Conservation (phyloP, 1,284 basidiomycete species). For the Ceratobasidium sp. region DNA sequence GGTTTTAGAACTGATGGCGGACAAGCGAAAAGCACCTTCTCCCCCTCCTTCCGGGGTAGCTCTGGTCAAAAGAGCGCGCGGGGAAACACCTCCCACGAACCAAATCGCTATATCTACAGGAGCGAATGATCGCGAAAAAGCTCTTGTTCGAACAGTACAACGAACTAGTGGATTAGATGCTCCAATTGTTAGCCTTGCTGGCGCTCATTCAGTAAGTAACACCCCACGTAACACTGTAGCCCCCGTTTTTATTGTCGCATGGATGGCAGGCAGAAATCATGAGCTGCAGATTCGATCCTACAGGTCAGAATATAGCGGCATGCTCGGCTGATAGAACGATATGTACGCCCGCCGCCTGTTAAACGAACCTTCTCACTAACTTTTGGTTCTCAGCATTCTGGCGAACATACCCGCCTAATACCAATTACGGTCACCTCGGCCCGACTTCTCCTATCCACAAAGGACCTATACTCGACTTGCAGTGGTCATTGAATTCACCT, state of each 20-base stretch:
- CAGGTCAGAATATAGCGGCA: constrained; percentile 84
- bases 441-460: constrained; percentile 71
- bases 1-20: constrained; percentile 11
- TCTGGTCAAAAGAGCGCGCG: constrained; percentile 73
- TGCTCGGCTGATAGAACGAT: constrained; percentile 84
- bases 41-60: constrained; percentile 66
- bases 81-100: constrained; percentile 68
- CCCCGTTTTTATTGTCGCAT: background rate
- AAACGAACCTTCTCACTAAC: constrained; percentile 24
- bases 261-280: constrained; percentile 75
- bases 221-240: background rate
- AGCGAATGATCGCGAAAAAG: constrained; percentile 77
- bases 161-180: constrained; percentile 83
- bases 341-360: constrained; percentile 65
- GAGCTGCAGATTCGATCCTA: constrained; percentile 83
- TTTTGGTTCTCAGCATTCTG: constrained; percentile 69
- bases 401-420: constrained; percentile 84
- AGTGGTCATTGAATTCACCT: constrained; percentile 81
- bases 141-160: constrained; percentile 79
- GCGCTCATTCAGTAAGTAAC: constrained; percentile 75
- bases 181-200: constrained; percentile 82
- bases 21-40: constrained; percentile 47
- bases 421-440: constrained; percentile 79
- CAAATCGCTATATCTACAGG: constrained; percentile 81
- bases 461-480: constrained; percentile 82